Percentiles rank a stretch among this genome's conserved stretches.
phyloP scores from a whole-genome alignment of 2,329 filamentous ascomycete genomes.

The Ceratocystis destructans region DNA sequence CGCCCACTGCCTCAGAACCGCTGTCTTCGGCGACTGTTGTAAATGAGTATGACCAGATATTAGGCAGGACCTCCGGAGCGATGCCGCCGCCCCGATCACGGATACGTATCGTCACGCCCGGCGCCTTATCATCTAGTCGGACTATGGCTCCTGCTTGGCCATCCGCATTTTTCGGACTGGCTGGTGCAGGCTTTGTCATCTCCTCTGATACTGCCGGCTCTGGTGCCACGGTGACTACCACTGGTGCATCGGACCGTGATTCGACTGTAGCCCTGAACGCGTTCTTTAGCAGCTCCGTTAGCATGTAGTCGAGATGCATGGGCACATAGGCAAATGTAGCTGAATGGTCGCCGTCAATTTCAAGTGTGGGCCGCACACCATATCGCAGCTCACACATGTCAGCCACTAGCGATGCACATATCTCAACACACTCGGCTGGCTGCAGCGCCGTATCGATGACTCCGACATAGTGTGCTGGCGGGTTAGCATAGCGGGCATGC shows the following conservation, averaged over 20 bases:
- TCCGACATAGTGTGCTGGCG: conserved; percentile 62
- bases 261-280: conserved; percentile 90
- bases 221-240: conserved; percentile 84
- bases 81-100: conserved; percentile 93
- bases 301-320: conserved; percentile 92
- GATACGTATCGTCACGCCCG: conserved; percentile 88
- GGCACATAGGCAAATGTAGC: conserved; percentile 90
- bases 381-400: conserved; percentile 97
- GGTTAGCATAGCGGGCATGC: conserved; percentile 43
- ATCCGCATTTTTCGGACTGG: too few species aligned
- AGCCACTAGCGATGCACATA: conserved; percentile 78
- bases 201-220: conserved; percentile 30
- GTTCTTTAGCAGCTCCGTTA: conserved; percentile 93
- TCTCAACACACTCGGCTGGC: conserved; percentile 67
- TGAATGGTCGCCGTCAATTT: conserved; percentile 71
- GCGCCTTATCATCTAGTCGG: conserved; percentile 50
- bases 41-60: conserved; percentile 96
- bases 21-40: conserved; percentile 70
- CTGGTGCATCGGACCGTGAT: conserved; percentile 58
- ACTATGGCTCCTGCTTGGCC: conserved; percentile 30
- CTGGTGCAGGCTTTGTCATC: too few species aligned
- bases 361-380: conserved; percentile 65
- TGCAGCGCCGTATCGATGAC: conserved; percentile 85
- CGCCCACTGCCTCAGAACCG: neutral
- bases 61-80: conserved; percentile 62